These are phyloP conservation scores for Panicum virgatum DNA, from an alignment of 202 grass and related monocot genomes.

Conservation along the genomic window DNA sequence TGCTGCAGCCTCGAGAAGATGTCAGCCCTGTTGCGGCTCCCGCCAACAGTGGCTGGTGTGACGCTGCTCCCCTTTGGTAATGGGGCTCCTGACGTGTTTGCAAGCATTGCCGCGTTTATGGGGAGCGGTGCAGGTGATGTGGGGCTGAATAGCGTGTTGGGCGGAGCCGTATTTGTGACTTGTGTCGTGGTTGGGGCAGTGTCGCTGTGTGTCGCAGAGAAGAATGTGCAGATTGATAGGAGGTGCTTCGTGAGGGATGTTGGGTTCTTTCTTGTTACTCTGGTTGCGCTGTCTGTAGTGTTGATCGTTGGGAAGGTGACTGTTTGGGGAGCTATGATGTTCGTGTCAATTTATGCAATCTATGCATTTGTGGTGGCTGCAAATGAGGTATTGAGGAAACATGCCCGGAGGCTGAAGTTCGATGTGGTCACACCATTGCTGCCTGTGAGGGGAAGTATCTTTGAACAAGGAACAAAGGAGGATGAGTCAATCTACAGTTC, in stretches of 20 bases:
- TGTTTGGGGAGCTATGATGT: conserved; percentile 76
- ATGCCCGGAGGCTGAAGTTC: conserved; percentile 81
- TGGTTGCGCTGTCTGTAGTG: conserved; percentile 59
- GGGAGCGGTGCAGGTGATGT: conserved; percentile 80
- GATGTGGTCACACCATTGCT: conserved; percentile 82
- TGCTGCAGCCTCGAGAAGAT: conserved; percentile 99
- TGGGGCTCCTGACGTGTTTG: conserved; percentile 94
- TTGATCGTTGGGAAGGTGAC: conserved; percentile 84
- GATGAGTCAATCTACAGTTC: conserved; percentile 77
- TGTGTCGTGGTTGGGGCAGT: conserved; percentile 92
- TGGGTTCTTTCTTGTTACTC: conserved; percentile 80
- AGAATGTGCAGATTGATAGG: conserved; percentile 92
- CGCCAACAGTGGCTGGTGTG: conserved; percentile 86
- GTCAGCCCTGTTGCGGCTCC: conserved; percentile 71
- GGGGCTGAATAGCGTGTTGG: conserved; percentile 90
- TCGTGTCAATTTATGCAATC: conserved; percentile 83
- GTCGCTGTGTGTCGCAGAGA: conserved; percentile 74
- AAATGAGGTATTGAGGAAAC: conserved; percentile 88
- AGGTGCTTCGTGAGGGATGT: conserved; percentile 93
- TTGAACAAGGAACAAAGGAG: conserved; percentile 65
- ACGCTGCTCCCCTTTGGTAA: conserved; percentile 93
- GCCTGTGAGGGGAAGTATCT: conserved; percentile 83
- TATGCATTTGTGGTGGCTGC: conserved; percentile 91
- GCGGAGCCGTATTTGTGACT: conserved; percentile 96
- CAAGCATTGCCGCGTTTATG: conserved; percentile 89